Base-by-base conservation (phyloP, 495 filamentous ascomycete genomes). In the Hypoxylon perforatum region DNA sequence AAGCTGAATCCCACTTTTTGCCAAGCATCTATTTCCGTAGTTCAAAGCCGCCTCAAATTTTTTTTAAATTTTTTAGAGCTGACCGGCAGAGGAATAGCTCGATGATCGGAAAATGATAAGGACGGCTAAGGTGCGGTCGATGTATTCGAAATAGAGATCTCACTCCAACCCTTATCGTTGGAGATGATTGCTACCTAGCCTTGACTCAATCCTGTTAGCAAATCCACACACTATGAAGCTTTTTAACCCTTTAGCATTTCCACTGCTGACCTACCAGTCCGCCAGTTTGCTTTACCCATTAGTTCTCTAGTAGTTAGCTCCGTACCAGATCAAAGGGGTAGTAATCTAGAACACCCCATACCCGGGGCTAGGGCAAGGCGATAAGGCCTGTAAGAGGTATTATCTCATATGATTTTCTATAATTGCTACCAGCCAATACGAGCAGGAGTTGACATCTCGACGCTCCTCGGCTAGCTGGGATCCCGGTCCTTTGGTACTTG, bases 401-500 rank as follows among this genome's bases (percentile, higher is more conserved):
- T 66, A 61, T 66, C 63, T 51, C 50, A 66, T 66, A 8, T 60
- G 50, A 66, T 61, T 66, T 51, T 28, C 57, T 56, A 14, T 48
- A 45, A 49, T 56, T 15, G n/a, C 42, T 44, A 38, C 57, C 18
- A 33, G 25, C 57, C 63, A 60, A 61, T 66, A 21, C 36, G 18
- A 61, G 35, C 33, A 28, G 22, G 57, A 66, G 38, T 25, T 45
- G 57, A 65, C 55, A 65, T 55, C 22, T 60, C 44, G 23, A 65
- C 19, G 47, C 14, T 54, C 55, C 19, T 30, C 48, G 28, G 44
- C 49, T 39, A 47, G 49, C 33, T 45, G 17, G 35, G 44, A 38
- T 50, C 41, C 35, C 7, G 18, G 25, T 30, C 14, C 38, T 33
- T 25, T 21, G 41, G 22, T 28, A 44, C 36, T 59, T 50, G 56